Conservation (phyloP, 495 filamentous ascomycete species). For the Clohesyomyces aquaticus region DNA sequence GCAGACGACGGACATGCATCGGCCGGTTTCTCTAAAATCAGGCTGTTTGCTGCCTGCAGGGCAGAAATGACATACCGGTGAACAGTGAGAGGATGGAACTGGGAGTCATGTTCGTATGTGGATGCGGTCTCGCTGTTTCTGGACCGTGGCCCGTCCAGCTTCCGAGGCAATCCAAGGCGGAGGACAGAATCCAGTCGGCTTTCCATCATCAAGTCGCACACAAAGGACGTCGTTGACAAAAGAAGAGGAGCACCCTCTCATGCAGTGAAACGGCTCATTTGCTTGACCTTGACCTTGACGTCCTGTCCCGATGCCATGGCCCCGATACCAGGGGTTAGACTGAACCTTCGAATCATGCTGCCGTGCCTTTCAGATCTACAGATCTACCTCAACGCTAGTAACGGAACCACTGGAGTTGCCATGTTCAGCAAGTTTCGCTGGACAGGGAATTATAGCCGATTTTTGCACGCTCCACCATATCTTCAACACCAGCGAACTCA, state of each 20-base stretch:
- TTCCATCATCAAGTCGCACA: no score
- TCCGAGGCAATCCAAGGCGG: background rate
- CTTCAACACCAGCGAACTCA: no score
- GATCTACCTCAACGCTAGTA: no score
- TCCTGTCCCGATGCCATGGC: background rate
- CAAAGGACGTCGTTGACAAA: no score
- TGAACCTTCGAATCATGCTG: background rate
- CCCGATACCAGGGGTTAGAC: background rate
- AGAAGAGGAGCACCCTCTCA: no score
- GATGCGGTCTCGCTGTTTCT: background rate
- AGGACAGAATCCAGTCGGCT: no score
- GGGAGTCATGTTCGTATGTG: background rate
- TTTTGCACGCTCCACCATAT: no score
- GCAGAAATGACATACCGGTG: background rate
- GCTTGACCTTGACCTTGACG: background rate
- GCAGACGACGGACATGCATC: background rate
- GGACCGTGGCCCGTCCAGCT: background rate
- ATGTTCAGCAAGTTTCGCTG: no score
- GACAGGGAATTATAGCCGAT: no score
- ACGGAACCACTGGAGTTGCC: no score
- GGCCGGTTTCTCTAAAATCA: background rate
- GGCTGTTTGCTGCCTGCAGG: background rate
- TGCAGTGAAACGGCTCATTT: no score
- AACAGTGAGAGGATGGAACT: background rate
- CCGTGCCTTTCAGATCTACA: background rate